Evolutionary conservation across 2,329 filamentous ascomycete species (phyloP), one percentile per base, ranked within the genome.

Genomic region (Xylaria sp.): DNA sequence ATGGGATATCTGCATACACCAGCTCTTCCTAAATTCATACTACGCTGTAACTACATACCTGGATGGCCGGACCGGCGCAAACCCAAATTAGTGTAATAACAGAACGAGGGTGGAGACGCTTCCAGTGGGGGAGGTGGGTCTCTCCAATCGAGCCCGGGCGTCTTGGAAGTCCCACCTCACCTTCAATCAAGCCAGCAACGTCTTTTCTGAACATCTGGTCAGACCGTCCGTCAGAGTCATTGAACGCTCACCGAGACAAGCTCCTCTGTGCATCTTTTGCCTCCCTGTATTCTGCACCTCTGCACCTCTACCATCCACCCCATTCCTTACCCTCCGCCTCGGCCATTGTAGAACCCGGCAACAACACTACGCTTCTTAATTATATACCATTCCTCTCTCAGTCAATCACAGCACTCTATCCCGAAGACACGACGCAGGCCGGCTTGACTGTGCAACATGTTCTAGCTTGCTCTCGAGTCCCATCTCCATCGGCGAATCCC

Each of bases 361-460:
- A 37, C 23, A 42, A n/a, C 11, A 23, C 50, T 49, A 53, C 37
- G 34, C 47, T 19, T 37, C 59, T 19, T 54, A 44, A 34, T 44
- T 52, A 46, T 50, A 49, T 30, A 35, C 34, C 19, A 19, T 30
- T 30, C 23, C 23, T 30, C 23, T 30, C 23, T 30, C 23, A 4
- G 5, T 30, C 23, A 30, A 30, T 30, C 23, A 30, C 23, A 30
- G 23, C 23, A 30, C 23, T 30, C 23, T 10, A 53, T 46, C 42
- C 46, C 53, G 39, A 52, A 44, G 49, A 53, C 46, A 42, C 52
- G 50, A 56, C 57, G 61, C 52, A 63, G 59, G 60, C 56, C 51
- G 42, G 34, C 59, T 59, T 53, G 46, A 59, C 56, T 56, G 58
- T 65, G 62, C 67, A 69, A 61, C 66, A 69, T 69, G 67, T 69